Percentiles rank a stretch among this genome's conserved stretches.
These are phyloP conservation scores for Eimeria zaria DNA, from an alignment of 169 alveolate species.

Conservation along the genomic window DNA sequence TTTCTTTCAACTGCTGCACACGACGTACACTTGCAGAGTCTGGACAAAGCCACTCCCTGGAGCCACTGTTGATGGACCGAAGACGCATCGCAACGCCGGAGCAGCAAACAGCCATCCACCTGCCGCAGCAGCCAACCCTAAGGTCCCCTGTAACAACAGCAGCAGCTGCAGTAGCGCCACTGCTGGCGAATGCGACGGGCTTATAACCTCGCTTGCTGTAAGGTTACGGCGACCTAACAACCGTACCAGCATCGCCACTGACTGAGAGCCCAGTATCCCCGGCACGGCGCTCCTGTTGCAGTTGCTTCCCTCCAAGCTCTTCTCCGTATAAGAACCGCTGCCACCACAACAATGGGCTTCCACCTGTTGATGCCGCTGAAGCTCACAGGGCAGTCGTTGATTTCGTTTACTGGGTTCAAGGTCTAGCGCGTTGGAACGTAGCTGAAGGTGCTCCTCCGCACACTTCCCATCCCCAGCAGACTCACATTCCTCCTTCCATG, in stretches of 20 bases:
- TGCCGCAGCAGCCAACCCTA: constrained; percentile 62
- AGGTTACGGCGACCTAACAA: neutral
- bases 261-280: neutral
- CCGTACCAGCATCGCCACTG: neutral
- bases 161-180: constrained; percentile 52
- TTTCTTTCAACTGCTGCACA: neutral
- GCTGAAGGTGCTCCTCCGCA: neutral
- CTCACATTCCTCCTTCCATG: neutral
- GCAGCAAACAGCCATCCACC: constrained; percentile 41
- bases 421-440: neutral
- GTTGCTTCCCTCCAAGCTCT: neutral
- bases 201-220: neutral
- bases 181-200: constrained; percentile 36
- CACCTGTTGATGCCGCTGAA: neutral
- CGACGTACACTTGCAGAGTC: constrained; percentile 66
- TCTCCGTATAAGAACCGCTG: neutral
- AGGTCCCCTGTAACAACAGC: constrained; percentile 47
- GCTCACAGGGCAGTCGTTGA: neutral
- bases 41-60: constrained; percentile 31
- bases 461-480: neutral
- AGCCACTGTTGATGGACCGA: constrained; percentile 64
- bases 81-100: constrained; percentile 53
- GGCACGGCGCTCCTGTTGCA: neutral
- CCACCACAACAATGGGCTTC: neutral
- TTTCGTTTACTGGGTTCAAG: neutral